phyloP scores from a whole-genome alignment of 257 asterid genomes.

The Solanum sparsipilum region DNA sequence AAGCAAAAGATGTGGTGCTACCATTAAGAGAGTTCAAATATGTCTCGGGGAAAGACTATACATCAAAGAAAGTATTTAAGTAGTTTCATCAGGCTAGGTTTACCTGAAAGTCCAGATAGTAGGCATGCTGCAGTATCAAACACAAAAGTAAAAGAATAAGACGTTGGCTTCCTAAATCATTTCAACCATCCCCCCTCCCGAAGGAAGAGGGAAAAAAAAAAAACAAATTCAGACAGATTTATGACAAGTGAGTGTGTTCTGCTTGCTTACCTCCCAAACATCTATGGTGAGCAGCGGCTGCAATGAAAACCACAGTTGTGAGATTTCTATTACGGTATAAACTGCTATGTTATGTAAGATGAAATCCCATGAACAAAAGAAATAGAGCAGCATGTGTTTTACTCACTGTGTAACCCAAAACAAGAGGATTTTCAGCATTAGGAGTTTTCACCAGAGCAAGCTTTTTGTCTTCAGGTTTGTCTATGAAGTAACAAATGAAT shows the following conservation, averaged over 20 bases:
- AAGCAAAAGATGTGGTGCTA: background rate
- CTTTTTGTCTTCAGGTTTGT: slow-evolving; percentile 83
- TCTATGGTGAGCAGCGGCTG: slow-evolving; percentile 93
- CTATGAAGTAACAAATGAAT: slow-evolving; percentile 17
- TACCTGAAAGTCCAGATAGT: slow-evolving; percentile 91
- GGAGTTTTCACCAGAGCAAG: slow-evolving; percentile 86
- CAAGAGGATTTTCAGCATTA: slow-evolving; percentile 87
- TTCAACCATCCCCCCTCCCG: background rate
- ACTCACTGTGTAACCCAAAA: slow-evolving; percentile 87
- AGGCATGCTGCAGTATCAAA: slow-evolving; percentile 56
- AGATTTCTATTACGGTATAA: background rate
- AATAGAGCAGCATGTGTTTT: background rate
- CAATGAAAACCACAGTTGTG: slow-evolving; percentile 2
- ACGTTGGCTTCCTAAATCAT: background rate
- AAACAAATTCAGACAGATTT: background rate
- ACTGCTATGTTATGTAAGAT: background rate
- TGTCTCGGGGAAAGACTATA: background rate
- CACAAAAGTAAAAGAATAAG: background rate
- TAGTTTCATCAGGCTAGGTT: background rate
- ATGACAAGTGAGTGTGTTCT: background rate
- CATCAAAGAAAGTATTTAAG: background rate
- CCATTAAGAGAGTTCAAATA: background rate
- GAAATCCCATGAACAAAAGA: background rate
- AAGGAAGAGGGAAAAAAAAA: background rate
- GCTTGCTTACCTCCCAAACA: slow-evolving; percentile 82